These are phyloP conservation scores for Pythium grandisporangium DNA, from an alignment of 352 stramenopile species.

Conservation along the genomic window DNA sequence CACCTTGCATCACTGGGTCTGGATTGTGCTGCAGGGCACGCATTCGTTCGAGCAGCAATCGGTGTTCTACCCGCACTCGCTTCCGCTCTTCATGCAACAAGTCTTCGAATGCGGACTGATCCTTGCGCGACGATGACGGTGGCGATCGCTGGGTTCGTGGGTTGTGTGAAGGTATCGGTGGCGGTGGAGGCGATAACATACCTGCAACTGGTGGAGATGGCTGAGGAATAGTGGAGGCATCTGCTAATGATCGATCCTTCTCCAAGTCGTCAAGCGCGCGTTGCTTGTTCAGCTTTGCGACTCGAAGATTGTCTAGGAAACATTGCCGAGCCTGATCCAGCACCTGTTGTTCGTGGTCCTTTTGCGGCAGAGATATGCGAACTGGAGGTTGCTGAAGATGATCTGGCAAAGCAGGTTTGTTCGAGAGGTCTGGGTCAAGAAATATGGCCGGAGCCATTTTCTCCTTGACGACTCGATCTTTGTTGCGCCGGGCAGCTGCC, in stretches of 20 bases:
- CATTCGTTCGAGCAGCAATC: constrained; percentile 47
- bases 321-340: constrained; percentile 4
- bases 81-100: constrained; percentile 28
- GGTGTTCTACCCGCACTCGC: constrained; percentile 37
- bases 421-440: no score
- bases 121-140: background rate
- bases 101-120: constrained; percentile 17
- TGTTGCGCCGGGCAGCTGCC: constrained; percentile 41
- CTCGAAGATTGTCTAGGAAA: constrained; percentile 17
- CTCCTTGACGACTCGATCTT: constrained; percentile 41
- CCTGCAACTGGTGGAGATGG: no score
- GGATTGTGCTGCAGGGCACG: constrained; percentile 24
- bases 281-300: constrained; percentile 17
- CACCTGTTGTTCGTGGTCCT: background rate
- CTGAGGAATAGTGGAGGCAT: background rate
- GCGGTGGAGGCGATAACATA: no score
- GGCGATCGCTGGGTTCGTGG: background rate
- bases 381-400: background rate
- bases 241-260: background rate
- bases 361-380: background rate
- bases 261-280: constrained; percentile 12
- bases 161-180: no score
- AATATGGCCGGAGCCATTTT: constrained; percentile 16
- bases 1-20: no score
- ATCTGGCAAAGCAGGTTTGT: background rate